Evolutionary conservation across 1,284 basidiomycete genomes (phyloP), one percentile per base, ranked within the genome.

Genomic region (Heterobasidion irregulare): DNA sequence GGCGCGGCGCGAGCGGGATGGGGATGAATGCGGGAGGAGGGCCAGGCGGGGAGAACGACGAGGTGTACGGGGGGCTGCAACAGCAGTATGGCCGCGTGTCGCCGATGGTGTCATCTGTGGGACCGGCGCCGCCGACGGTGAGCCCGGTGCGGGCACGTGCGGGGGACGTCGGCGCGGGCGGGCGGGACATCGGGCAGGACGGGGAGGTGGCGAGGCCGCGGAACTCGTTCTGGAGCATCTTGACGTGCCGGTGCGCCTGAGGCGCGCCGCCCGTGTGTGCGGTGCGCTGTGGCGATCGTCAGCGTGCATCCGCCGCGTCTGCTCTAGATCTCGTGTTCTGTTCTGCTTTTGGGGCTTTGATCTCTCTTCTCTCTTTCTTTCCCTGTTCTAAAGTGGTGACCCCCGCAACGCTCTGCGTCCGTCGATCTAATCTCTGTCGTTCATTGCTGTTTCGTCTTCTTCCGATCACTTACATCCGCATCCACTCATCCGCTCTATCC

Each of bases 181-280:
- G 77, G 56, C 77, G 75, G 47, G 82, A 82, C 63, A 77, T 79
- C 56, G 78, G 77, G 62, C 77, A 81, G 57, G 72, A 75, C 54
- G 76, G 80, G 57, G 75, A 77, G 58, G 73, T 74, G 54, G 73
- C 74, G 58, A 55, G 35, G 50, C 80, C 77, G 51, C 82, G 82
- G 70, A 74, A 75, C 57, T 72, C 73, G 58, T 70, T 89, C 56
- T 73, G 86, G 73, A 76, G 79, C 69, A 79, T 90, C 61, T 68
- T 91, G 60, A 89, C 86, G 55, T 91, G 88, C 72, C 82, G 80
- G 63, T 92, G 89, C 73, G 83, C 80, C 65, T 80, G 68, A 74
- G 36, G 26, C 4, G 26, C 26, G 26, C 4, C 4, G 26, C 26
- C 26, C 12, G 18, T 12, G 6, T 18, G 57, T 53, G 26, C 8